phyloP scores from a whole-genome alignment of 768 basidiomycete genomes.

The Panaeolus cyanescens region DNA sequence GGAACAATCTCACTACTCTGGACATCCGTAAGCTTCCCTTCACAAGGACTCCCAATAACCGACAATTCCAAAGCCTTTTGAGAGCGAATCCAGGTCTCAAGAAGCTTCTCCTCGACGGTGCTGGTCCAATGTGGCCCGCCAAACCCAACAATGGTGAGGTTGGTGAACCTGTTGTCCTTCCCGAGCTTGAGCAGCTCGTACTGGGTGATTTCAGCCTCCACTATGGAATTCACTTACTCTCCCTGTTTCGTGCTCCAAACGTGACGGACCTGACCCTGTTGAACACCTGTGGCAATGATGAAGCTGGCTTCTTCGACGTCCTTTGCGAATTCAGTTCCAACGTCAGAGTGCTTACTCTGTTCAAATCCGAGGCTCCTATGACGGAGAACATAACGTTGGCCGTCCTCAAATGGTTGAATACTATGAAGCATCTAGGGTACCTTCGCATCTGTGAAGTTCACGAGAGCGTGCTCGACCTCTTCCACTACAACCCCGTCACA shows the following conservation, averaged over 20 bases:
- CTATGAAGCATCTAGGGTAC: conserved; percentile 58
- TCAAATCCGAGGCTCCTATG: conserved; percentile 39
- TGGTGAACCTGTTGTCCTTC: conserved; percentile 45
- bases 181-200: conserved; percentile 50
- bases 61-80: conserved; percentile 56
- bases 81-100: conserved; percentile 45
- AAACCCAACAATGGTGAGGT: conserved; percentile 6
- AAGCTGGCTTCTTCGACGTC: conserved; percentile 44
- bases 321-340: conserved; percentile 44
- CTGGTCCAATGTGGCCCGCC: conserved; percentile 48
- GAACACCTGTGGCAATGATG: conserved; percentile 53
- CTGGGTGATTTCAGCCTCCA: conserved; percentile 55
- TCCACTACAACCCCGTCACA: conserved; percentile 41
- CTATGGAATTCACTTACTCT: conserved; percentile 49
- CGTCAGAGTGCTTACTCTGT: conserved; percentile 56
- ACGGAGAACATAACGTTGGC: conserved; percentile 21
- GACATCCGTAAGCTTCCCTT: conserved; percentile 66
- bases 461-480: conserved; percentile 44
- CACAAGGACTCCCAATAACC: conserved; percentile 48
- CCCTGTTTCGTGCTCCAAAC: conserved; percentile 56
- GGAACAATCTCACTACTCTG: conserved; percentile 61
- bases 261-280: conserved; percentile 60
- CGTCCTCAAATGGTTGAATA: conserved; percentile 53
- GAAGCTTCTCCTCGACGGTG: conserved; percentile 63
- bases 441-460: conserved; percentile 50